These are phyloP conservation scores for Alternaria longipes DNA, from an alignment of 2,329 filamentous ascomycete species.

Conservation along the genomic window DNA sequence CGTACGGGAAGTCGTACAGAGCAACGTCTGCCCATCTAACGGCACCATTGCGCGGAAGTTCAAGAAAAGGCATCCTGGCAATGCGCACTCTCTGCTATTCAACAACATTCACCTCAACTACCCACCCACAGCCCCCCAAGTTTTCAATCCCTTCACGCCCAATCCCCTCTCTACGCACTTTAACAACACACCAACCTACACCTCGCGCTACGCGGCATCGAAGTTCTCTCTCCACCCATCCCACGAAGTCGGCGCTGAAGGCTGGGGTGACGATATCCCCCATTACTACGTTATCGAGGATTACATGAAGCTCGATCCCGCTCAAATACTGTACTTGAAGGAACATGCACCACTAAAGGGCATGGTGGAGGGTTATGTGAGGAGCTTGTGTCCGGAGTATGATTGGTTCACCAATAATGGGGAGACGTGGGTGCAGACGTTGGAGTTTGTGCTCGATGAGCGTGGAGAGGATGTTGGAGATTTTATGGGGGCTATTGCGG, in stretches of 20 bases:
- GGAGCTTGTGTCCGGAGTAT: conserved; percentile 52
- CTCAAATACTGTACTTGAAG: conserved; percentile 66
- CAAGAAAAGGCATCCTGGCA: conserved; percentile 63
- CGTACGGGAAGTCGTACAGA: conserved; percentile 65
- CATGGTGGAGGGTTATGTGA: conserved; percentile 65
- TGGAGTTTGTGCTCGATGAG: conserved; percentile 65
- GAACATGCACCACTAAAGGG: conserved; percentile 65
- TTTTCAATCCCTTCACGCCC: conserved; percentile 43
- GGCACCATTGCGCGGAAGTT: conserved; percentile 68
- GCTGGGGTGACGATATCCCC: conserved; percentile 70
- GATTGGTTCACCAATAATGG: conserved; percentile 72
- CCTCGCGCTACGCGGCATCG: conserved; percentile 53
- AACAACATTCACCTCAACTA: conserved; percentile 63
- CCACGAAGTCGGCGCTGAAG: conserved; percentile 65
- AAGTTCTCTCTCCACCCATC: conserved; percentile 59
- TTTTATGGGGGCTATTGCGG: conserved; percentile 71
- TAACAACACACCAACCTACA: conserved; percentile 44
- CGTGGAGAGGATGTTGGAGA: conserved; percentile 62
- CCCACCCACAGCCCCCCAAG: conserved; percentile 48
- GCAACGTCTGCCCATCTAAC: conserved; percentile 69
- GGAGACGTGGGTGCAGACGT: conserved; percentile 68
- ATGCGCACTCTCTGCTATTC: conserved; percentile 61
- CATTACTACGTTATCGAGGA: conserved; percentile 72
- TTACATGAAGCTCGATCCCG: conserved; percentile 70
- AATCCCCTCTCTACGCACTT: conserved; percentile 49